Evolutionary conservation across 148 eudicot genomes (phyloP).

Genomic region (Agrostemma githago): DNA sequence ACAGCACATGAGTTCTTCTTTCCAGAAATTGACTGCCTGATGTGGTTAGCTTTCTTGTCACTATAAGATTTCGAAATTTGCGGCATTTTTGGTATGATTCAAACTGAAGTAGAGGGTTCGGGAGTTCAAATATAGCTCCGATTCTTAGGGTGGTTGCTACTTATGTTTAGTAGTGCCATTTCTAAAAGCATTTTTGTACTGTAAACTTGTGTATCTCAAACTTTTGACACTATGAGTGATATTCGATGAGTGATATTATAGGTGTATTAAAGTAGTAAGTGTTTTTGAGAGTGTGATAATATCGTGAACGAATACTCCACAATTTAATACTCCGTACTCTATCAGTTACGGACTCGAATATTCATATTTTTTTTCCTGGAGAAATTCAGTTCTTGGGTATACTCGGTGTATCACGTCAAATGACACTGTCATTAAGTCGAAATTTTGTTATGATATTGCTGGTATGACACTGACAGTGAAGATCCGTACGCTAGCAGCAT

Average conservation of each 20-base stretch:
- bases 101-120: constrained; percentile 8
- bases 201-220: constrained; percentile 10
- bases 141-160: constrained; percentile 13
- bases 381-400: too few relatives aligned
- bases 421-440: too few relatives aligned
- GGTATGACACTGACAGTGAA: too few relatives aligned
- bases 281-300: neutral
- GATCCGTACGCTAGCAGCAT: too few relatives aligned
- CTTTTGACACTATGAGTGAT: neutral
- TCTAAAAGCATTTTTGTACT: constrained; percentile 24
- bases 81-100: constrained; percentile 22
- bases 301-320: neutral
- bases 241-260: neutral
- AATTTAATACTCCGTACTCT: neutral
- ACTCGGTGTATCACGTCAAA: too few relatives aligned
- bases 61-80: neutral
- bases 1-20: constrained; percentile 56
- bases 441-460: too few relatives aligned
- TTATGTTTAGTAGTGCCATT: constrained; percentile 13
- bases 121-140: constrained; percentile 15
- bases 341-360: too few relatives aligned
- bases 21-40: constrained; percentile 66
- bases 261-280: too few relatives aligned
- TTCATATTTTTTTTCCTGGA: too few relatives aligned
- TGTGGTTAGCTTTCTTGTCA: constrained; percentile 4